These are phyloP conservation scores for Podospora australis DNA, from an alignment of 495 filamentous ascomycete species.

Conservation along the genomic window DNA sequence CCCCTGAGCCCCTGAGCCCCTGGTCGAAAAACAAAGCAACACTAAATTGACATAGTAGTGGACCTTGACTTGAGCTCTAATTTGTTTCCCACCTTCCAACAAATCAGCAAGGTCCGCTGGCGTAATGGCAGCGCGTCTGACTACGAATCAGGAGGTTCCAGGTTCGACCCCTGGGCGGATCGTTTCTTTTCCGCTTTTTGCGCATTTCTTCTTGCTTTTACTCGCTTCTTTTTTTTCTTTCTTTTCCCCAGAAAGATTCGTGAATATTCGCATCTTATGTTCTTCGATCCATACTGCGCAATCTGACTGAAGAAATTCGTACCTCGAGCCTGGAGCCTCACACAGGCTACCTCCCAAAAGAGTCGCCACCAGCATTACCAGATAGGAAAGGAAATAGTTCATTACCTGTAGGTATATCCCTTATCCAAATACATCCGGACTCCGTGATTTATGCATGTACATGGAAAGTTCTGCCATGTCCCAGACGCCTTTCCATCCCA, in stretches of 20 bases:
- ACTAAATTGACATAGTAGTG: neutral
- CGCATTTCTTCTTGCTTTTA: neutral
- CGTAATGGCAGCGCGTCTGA: conserved; percentile 8
- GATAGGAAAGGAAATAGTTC: neutral
- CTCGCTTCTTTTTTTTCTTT: neutral
- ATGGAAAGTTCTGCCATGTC: too few relatives aligned
- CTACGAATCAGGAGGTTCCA: conserved; percentile 8
- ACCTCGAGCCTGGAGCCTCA: neutral
- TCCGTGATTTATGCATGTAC: too few relatives aligned
- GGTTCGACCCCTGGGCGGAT: conserved; percentile 8
- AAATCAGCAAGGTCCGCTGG: conserved; percentile 1
- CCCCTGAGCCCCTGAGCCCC: neutral
- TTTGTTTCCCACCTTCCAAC: neutral
- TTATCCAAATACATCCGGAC: too few relatives aligned
- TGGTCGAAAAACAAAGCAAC: neutral
- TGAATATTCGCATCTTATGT: neutral
- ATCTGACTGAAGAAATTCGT: neutral
- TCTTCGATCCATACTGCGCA: neutral
- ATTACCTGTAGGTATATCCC: too few relatives aligned
- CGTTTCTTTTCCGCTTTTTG: neutral
- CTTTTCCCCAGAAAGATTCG: neutral
- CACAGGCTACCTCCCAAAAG: too few relatives aligned
- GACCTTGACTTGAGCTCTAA: neutral
- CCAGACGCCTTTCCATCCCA: too few relatives aligned
- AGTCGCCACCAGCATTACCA: too few relatives aligned